Conservation (phyloP, 306 rosid genomes). For the Fragaria nilgerrensis region DNA sequence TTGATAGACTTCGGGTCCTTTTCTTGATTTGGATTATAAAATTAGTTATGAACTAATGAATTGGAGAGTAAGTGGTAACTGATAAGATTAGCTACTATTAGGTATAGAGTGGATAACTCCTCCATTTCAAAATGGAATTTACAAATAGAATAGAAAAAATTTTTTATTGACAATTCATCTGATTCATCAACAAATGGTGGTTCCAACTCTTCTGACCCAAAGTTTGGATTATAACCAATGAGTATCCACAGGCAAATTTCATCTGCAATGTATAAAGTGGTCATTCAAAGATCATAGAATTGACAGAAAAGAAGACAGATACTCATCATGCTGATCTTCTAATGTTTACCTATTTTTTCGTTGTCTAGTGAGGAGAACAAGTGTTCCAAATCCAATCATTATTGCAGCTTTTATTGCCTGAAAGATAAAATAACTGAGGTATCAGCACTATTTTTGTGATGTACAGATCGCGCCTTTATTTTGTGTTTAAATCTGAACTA, state of each 20-base stretch:
- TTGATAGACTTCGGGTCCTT: not conserved
- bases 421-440: conserved; percentile 9
- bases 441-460: not conserved
- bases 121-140: not conserved
- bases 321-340: not conserved
- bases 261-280: not conserved
- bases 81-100: not conserved
- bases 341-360: conserved; percentile 42
- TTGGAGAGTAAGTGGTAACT: not conserved
- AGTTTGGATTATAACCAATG: not conserved
- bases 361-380: conserved; percentile 76
- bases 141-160: not conserved
- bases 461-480: not conserved
- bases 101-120: not conserved
- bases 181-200: not conserved
- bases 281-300: not conserved
- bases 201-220: conserved; percentile 1
- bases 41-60: not conserved
- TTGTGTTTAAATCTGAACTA: not conserved
- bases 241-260: not conserved
- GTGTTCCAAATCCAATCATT: conserved; percentile 73
- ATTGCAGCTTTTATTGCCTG: conserved; percentile 75
- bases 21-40: not conserved
- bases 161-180: too few species aligned
- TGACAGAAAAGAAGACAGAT: not conserved